Conservation (phyloP, 495 filamentous ascomycete genomes). For the Xylaria cubensis region DNA sequence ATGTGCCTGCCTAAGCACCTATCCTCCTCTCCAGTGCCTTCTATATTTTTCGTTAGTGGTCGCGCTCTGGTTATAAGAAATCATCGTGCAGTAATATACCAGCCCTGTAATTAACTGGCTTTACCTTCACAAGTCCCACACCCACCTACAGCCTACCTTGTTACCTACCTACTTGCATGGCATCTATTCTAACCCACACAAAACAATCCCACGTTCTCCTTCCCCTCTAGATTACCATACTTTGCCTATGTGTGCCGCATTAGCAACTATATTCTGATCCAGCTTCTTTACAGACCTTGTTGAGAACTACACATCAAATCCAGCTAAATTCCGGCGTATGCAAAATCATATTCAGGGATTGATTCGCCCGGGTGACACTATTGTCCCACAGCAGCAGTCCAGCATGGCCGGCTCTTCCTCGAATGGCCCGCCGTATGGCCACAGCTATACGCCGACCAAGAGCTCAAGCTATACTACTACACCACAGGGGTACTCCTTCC, state of each 20-base stretch:
- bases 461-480: neutral
- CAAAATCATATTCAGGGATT: conserved; percentile 29
- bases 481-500: neutral
- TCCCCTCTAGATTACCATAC: neutral
- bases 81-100: neutral
- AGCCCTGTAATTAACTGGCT: neutral
- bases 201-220: neutral
- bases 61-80: neutral
- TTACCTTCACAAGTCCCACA: neutral
- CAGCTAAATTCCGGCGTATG: conserved; percentile 28
- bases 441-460: conserved; percentile 13
- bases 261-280: conserved; percentile 4
- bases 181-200: neutral
- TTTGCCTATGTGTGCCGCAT: neutral
- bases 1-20: neutral
- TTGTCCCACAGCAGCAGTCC: conserved; percentile 10
- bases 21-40: neutral
- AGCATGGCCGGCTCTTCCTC: conserved; percentile 34
- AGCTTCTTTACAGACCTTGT: conserved; percentile 27
- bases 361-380: neutral
- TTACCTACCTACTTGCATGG: neutral
- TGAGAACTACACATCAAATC: conserved; percentile 32
- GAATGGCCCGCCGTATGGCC: conserved; percentile 25
- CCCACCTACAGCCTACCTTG: neutral
- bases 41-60: neutral